Percentiles rank a stretch among this genome's conserved stretches.
These are phyloP conservation scores for Talaromyces sp. DNA, from an alignment of 2,329 filamentous ascomycete species.

Conservation along the genomic window DNA sequence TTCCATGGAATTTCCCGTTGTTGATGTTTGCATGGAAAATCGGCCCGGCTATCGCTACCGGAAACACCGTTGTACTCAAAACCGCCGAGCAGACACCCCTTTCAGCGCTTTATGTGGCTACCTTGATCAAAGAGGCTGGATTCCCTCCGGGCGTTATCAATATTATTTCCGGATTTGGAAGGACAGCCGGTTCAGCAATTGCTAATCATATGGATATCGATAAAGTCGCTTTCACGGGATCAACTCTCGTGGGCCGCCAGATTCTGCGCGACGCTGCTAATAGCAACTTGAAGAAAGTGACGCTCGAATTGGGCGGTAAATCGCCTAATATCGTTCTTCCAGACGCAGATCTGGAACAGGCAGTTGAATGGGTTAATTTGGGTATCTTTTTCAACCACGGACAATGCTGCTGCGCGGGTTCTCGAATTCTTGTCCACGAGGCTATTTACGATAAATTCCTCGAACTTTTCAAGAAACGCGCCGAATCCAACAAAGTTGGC, in stretches of 20 bases:
- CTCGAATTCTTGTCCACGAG: constrained; percentile 82
- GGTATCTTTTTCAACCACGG: constrained; percentile 61
- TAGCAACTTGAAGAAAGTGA: constrained; percentile 66
- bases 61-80: constrained; percentile 65
- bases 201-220: constrained; percentile 63
- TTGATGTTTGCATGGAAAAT: constrained; percentile 88
- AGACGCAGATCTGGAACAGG: constrained; percentile 64
- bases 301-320: constrained; percentile 66
- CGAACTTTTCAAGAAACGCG: constrained; percentile 73
- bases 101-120: constrained; percentile 61
- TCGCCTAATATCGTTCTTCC: constrained; percentile 62
- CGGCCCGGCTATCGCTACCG: constrained; percentile 67
- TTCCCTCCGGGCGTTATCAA: constrained; percentile 64
- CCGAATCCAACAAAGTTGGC: constrained; percentile 72
- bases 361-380: constrained; percentile 65
- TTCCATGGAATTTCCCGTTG: constrained; percentile 86
- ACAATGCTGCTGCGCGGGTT: constrained; percentile 59
- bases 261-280: constrained; percentile 63
- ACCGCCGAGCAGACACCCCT: constrained; percentile 67
- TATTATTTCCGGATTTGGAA: constrained; percentile 72
- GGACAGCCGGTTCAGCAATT: constrained; percentile 69
- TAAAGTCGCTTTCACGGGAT: constrained; percentile 65
- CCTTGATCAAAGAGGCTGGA: constrained; percentile 59
- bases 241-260: constrained; percentile 59
- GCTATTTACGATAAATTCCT: constrained; percentile 86